Evolutionary conservation across 495 filamentous ascomycete species (phyloP), one percentile per base, ranked within the genome.

Genomic region (Articulospora tetracladia): DNA sequence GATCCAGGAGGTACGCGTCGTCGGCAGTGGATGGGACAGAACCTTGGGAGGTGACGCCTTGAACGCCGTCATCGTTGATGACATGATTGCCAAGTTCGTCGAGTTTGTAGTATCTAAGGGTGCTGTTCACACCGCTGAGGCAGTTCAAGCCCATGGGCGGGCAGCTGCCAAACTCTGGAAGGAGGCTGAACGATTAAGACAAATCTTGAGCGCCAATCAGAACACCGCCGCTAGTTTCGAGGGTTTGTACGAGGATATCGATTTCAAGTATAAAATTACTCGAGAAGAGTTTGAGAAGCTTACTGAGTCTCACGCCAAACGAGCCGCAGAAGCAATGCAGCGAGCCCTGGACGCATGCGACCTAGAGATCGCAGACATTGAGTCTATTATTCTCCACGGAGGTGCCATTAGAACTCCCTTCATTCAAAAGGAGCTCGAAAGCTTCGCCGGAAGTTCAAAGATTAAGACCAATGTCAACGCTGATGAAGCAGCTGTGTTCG

Each of bases 401-500:
- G 95, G 95, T 59, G 86, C 89, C 24, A 85, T 91, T 51, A 85
- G 95, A 34, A 98, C 93, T 25, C 95, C 95, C 6, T 97, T 98
- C 61, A 91, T 99, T 7, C 93, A 97, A 69, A 92, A 85, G 72
- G 79, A 88, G 69, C 83, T 99, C 26, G 94, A 97, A 75, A 84
- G 83, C 51, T 70, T 89, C 51, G 81, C 86, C 27, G 88, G 89
- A 11, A 77, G 83, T 6, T 83, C 86, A 53, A 97, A 96, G 77
- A 79, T 99, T 59, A 85, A 90, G 57, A 87, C 88, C 65, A 98
- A 93, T 67, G 95, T 99, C 65, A 99, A 99, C 73, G 87, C 93
- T 26, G 95, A 99, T 71, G 95, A 99, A 75, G 85, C 95, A 17
- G 94, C 95, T 51, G 94, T 96, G 17, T 96, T 99, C 73, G 95